Evolutionary conservation across 2,329 filamentous ascomycete genomes (phyloP), one percentile per base, ranked within the genome.

Genomic region (Celoporthe dispersa): DNA sequence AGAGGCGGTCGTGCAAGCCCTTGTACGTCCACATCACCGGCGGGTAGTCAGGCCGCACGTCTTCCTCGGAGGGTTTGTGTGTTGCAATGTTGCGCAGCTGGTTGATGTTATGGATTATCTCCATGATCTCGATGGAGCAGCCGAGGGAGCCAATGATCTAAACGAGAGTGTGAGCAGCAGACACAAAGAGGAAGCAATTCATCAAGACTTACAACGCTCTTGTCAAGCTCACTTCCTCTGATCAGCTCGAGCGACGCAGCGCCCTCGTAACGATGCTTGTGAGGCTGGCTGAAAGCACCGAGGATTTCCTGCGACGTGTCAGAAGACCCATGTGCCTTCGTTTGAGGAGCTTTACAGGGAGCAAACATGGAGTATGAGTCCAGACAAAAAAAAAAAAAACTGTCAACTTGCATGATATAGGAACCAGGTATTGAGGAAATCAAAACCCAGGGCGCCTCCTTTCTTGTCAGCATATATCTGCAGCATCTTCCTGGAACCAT

Each of bases 131-230:
- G 31, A 82, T 74, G 1, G 84, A 85, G 73, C 83, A 85, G 25
- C 83, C 84, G 2, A 85, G 75, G 0, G 82, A 82, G 12, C 84
- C 84, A 66, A 85, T 79, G 37, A 85, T 84, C 82, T 83, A 51
- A 16, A n/a, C 25, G 14, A 35, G 73, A 71, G 28, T 37, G 44
- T n/a, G 44, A n/a, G 22, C 55, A 57, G 37, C 62, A 35, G 25
- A 31, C 22, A 28, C 35, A 16, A 25, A 22, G 39, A 1, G 25
- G 41, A 4, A 4, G 59, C 31, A 57, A 39, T 51, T 68, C 62
- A 22, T 59, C 22, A 48, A 11, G 37, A 66, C 74, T 33, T 75
- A 80, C 79, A 70, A 78, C 61, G 25, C 77, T 75, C 71, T 74
- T 79, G 62, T 80, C 77, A 55, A 78, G 75, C 33, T 72, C 68